Evolutionary conservation across 2,329 filamentous ascomycete genomes (phyloP), one percentile per base, ranked within the genome.

Genomic region (Thelonectria blattea): DNA sequence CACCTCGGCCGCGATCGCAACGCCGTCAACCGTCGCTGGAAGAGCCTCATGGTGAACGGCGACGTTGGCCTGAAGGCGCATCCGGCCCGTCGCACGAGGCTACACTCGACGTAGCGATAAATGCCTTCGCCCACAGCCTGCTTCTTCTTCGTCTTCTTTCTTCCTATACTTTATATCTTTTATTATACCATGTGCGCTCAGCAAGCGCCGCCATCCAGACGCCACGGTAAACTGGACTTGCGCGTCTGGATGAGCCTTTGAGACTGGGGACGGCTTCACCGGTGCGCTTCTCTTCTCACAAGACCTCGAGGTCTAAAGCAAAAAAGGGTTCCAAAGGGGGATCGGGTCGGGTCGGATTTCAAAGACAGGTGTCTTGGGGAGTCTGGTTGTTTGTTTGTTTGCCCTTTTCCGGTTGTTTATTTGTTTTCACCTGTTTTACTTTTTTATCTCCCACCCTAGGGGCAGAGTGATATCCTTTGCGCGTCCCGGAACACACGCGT

Each of bases 21-120:
- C 59, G 84, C 80, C 60, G 78, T 88, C 47, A 83, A 82, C 43
- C 78, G 82, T 52, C 77, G 88, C 67, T 90, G 88, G 88, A 87
- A 84, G 78, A 87, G 82, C 57, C 76, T 90, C 37, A 81, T 89
- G 74, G 74, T 80, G 45, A 79, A 78, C 60, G 86, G 86, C 54
- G 85, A 88, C 27, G 78, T 89, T 20, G 86, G 85, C 9, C 75
- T 89, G 68, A 87, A 86, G 75, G 67, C 71, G 48, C 76, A 80
- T 65, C 73, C 70, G 42, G 74, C 74, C 63, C 75, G 79, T 52
- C 78, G 84, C 56, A 72, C 75, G 63, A 82, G 78, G 68, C 72
- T 86, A 7, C 81, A 86, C 70, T 80, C 79, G 52, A 86, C 84
- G 18, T 87, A 85, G 84, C 79, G 82, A 72, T 85, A 47, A 51